Percentiles rank a stretch among this genome's conserved stretches.
These are phyloP conservation scores for Ganoderma lingzhi DNA, from an alignment of 1,284 basidiomycete genomes.

Conservation along the genomic window DNA sequence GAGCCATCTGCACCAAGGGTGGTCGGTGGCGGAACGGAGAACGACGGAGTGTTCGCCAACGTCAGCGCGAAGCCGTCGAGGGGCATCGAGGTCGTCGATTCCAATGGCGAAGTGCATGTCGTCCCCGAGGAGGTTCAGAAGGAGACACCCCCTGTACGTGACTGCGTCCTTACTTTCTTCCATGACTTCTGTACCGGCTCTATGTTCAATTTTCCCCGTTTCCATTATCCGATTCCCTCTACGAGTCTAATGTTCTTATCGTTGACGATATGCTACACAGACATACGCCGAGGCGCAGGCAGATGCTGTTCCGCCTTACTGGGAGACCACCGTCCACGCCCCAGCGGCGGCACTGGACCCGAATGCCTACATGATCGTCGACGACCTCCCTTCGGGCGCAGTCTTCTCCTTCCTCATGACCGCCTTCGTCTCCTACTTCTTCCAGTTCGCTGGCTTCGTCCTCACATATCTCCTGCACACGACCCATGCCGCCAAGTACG, in stretches of 20 bases:
- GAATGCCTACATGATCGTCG: constrained; percentile 74
- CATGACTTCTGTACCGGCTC: neutral
- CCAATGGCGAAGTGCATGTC: constrained; percentile 70
- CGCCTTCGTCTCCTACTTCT: constrained; percentile 90
- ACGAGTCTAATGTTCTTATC: neutral
- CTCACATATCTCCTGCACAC: constrained; percentile 93
- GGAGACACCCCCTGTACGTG: constrained; percentile 84
- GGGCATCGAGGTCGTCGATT: constrained; percentile 52
- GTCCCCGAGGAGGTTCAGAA: constrained; percentile 85
- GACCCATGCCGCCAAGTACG: constrained; percentile 95
- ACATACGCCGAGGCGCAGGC: constrained; percentile 90
- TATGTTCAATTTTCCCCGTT: neutral
- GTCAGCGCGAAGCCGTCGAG: constrained; percentile 88
- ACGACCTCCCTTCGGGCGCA: constrained; percentile 77
- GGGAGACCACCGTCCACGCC: constrained; percentile 94
- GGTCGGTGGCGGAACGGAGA: constrained; percentile 83
- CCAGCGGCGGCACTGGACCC: constrained; percentile 57
- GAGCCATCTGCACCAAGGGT: constrained; percentile 35
- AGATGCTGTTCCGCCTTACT: constrained; percentile 95
- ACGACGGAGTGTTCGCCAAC: constrained; percentile 97
- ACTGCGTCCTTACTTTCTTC: neutral
- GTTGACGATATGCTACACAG: constrained; percentile 45
- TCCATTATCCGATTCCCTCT: no score
- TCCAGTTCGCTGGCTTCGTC: constrained; percentile 97
- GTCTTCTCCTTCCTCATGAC: constrained; percentile 80